These are phyloP conservation scores for Eucalyptus microcorys DNA, from an alignment of 345 rosid species.

Conservation along the genomic window DNA sequence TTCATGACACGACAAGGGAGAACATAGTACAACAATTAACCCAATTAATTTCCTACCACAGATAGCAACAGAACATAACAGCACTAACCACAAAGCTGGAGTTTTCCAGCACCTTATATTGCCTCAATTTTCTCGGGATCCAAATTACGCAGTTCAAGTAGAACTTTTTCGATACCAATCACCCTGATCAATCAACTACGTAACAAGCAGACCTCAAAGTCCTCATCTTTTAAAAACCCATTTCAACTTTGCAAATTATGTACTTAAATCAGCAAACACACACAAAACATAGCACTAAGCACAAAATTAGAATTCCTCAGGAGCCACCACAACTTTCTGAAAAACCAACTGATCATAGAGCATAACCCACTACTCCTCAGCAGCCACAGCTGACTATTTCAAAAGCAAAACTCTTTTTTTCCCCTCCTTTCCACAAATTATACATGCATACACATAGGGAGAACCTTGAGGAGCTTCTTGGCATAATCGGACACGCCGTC, in stretches of 20 bases:
- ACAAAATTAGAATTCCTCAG: neutral
- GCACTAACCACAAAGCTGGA: neutral
- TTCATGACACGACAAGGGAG: neutral
- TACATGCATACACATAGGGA: neutral
- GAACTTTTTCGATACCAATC: neutral
- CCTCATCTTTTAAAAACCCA: neutral
- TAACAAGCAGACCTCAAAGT: neutral
- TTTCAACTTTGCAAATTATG: neutral
- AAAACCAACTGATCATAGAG: neutral
- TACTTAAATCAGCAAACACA: neutral
- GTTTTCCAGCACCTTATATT: neutral
- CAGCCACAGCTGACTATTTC: neutral
- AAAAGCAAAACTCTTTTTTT: neutral
- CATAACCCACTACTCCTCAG: neutral
- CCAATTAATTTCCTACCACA: neutral
- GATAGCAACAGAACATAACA: neutral
- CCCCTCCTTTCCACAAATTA: neutral
- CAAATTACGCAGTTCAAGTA: neutral
- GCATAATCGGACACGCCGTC: slow-evolving; percentile 85
- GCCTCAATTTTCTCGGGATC: neutral
- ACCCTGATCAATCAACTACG: neutral
- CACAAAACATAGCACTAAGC: neutral
- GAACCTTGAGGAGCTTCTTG: slow-evolving; percentile 51
- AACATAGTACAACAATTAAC: neutral
- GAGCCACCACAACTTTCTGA: neutral